Percentiles rank a stretch among this genome's conserved stretches.
These are phyloP conservation scores for Senecio squalidus DNA, from an alignment of 140 eudicot species.

Conservation along the genomic window DNA sequence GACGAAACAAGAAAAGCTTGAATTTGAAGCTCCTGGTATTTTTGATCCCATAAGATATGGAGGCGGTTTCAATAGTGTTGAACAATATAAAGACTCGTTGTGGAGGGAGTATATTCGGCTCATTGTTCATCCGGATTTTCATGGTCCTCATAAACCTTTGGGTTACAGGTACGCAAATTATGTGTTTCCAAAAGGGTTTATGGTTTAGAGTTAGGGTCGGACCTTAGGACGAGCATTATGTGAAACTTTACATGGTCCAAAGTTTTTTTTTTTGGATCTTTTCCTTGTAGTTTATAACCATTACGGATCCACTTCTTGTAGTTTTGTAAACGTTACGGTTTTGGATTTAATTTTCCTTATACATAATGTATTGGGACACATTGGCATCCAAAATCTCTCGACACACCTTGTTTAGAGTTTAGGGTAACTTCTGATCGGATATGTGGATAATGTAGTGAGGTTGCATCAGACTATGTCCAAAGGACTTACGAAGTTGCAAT, in stretches of 20 bases:
- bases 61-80: constrained; percentile 1
- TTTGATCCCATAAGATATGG: constrained; percentile 40
- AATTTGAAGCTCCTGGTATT: constrained; percentile 37
- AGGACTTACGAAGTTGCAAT: constrained; percentile 19
- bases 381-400: too few species aligned
- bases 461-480: constrained; percentile 29
- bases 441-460: constrained; percentile 17
- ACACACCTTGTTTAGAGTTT: too few species aligned
- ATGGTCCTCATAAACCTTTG: constrained; percentile 26
- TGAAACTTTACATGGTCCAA: too few species aligned
- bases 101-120: constrained; percentile 32
- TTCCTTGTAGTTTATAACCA: too few species aligned
- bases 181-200: neutral
- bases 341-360: too few species aligned
- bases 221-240: too few species aligned
- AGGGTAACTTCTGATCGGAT: neutral
- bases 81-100: constrained; percentile 8
- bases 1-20: constrained; percentile 35
- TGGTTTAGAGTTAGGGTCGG: too few species aligned
- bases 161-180: constrained; percentile 4
- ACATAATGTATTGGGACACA: too few species aligned
- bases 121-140: constrained; percentile 17
- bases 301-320: too few species aligned
- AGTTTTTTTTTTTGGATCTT: too few species aligned
- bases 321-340: too few species aligned